A percentile compares a stretch with the other conserved stretches of the same genome.
phyloP scores from a whole-genome alignment of 257 asterid species.

The Solanum piurae region DNA sequence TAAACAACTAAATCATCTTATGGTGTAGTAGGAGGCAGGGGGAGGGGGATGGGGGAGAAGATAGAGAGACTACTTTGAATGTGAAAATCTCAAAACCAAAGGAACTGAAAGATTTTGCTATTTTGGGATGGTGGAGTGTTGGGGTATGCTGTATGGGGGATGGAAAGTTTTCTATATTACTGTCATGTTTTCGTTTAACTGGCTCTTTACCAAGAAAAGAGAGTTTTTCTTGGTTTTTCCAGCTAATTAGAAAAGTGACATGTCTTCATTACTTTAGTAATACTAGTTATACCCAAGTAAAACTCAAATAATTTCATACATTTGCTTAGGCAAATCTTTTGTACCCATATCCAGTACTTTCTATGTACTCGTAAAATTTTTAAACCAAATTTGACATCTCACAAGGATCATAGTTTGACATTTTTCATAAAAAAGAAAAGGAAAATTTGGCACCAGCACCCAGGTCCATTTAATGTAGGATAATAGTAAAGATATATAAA shows the following conservation, averaged over 20 bases:
- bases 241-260: background rate
- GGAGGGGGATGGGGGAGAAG: background rate
- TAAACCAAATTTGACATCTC: background rate
- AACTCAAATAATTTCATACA: background rate
- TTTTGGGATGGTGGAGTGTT: background rate
- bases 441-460: background rate
- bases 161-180: background rate
- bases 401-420: background rate
- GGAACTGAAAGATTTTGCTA: background rate
- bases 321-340: background rate
- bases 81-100: background rate
- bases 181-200: background rate
- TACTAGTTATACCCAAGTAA: background rate
- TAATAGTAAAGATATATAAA: background rate
- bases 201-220: background rate
- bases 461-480: background rate
- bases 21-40: background rate
- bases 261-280: background rate
- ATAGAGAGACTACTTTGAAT: background rate
- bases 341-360: background rate
- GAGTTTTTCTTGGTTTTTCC: background rate
- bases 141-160: background rate
- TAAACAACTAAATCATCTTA: background rate
- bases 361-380: background rate
- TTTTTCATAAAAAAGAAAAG: background rate